phyloP scores from a whole-genome alignment of 257 asterid species.

The Solanum arcanum region DNA sequence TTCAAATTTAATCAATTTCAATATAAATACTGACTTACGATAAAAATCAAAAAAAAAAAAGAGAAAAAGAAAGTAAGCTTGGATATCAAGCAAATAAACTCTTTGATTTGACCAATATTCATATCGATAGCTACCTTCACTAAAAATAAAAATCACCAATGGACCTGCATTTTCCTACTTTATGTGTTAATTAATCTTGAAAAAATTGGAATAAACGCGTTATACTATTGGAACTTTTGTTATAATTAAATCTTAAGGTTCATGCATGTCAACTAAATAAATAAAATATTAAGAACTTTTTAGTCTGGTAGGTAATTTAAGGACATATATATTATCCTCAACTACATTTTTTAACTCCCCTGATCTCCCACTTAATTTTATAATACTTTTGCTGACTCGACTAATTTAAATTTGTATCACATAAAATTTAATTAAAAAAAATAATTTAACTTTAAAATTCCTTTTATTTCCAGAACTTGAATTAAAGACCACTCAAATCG shows the following conservation, averaged over 20 bases:
- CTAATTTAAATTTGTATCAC: rapidly evolving
- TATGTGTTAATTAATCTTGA: neutral
- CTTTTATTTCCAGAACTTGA: rapidly evolving
- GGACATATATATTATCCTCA: neutral
- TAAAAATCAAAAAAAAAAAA: neutral
- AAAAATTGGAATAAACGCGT: neutral
- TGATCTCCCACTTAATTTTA: neutral
- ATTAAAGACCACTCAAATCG: neutral
- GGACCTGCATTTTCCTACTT: neutral
- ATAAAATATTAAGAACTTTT: neutral
- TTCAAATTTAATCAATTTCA: neutral
- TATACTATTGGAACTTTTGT: neutral
- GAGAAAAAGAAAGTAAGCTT: neutral
- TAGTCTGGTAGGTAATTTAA: neutral
- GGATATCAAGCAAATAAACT: neutral
- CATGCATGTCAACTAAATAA: neutral
- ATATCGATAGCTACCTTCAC: neutral
- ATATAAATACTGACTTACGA: rapidly evolving
- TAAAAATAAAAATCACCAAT: neutral
- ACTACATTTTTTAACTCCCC: neutral
- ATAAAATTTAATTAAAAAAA: neutral
- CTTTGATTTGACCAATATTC: neutral
- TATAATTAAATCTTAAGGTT: neutral
- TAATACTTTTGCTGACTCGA: rapidly evolving
- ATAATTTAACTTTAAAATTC: rapidly evolving